These are phyloP conservation scores for Pyricularia grisea DNA, from an alignment of 2,329 filamentous ascomycete genomes.

Conservation along the genomic window DNA sequence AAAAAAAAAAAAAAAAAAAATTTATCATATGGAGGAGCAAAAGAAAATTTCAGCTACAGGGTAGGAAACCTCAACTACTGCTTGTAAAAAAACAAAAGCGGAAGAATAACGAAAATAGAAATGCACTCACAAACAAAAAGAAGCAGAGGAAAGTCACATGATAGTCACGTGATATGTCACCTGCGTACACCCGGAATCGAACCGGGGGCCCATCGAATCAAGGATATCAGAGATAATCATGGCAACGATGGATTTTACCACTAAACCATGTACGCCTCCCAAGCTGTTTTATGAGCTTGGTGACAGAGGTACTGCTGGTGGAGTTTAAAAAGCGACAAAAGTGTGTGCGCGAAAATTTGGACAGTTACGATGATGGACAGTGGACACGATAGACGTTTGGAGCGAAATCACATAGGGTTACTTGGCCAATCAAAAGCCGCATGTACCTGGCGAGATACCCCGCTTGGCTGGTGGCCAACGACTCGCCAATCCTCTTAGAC, in stretches of 20 bases:
- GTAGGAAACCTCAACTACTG: too few species aligned
- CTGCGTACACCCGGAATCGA: background rate
- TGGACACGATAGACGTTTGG: background rate
- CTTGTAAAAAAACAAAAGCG: background rate
- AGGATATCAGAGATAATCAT: background rate
- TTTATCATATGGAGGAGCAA: too few species aligned
- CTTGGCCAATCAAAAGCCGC: background rate
- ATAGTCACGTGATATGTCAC: background rate
- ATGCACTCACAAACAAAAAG: background rate
- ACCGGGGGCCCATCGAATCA: background rate
- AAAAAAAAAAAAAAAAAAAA: too few species aligned
- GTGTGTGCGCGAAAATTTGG: background rate
- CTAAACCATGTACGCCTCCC: background rate
- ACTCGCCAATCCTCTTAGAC: too few species aligned
- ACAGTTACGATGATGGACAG: background rate
- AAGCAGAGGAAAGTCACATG: background rate
- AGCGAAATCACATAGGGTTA: background rate
- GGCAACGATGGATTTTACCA: background rate
- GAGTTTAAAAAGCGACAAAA: background rate
- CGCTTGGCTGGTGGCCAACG: background rate
- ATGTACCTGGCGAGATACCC: background rate
- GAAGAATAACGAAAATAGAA: background rate
- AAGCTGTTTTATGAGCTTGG: background rate
- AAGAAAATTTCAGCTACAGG: too few species aligned
- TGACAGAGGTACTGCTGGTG: background rate